These are phyloP conservation scores for Saccharum spontaneum DNA, from an alignment of 176 grass and related monocot genomes.

Conservation along the genomic window DNA sequence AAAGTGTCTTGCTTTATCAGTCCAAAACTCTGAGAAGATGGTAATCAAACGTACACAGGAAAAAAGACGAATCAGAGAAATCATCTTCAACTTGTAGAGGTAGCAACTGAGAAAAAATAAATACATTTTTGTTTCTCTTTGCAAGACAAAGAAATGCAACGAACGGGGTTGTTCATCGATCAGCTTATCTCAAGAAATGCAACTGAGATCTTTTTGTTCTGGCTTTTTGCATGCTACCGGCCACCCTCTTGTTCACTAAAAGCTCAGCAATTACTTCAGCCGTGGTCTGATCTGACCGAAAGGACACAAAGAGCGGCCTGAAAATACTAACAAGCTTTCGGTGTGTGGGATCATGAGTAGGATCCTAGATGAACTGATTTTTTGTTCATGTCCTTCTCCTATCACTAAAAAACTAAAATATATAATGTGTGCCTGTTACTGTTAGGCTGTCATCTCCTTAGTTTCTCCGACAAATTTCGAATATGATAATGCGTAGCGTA, in stretches of 20 bases:
- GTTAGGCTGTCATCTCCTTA: neutral
- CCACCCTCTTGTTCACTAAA: constrained; percentile 4
- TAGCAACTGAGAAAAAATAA: no score
- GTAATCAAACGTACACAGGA: no score
- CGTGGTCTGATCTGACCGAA: constrained; percentile 29
- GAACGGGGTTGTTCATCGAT: no score
- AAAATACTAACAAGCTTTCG: constrained; percentile 15
- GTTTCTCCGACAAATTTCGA: neutral
- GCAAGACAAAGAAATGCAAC: no score
- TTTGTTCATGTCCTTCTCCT: neutral
- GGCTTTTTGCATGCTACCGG: neutral
- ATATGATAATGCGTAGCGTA: neutral
- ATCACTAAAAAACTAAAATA: neutral
- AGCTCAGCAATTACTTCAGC: constrained; percentile 30
- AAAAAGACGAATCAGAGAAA: no score
- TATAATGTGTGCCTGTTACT: neutral
- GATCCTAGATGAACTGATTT: neutral
- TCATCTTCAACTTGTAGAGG: no score
- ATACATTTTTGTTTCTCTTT: no score
- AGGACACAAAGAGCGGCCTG: neutral
- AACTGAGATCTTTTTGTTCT: constrained; percentile 18
- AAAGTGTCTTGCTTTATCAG: no score
- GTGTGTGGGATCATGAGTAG: constrained; percentile 22
- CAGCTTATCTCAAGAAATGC: no score
- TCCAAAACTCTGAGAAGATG: no score